Conservation (phyloP, 1,284 basidiomycete genomes). For the Vanrija humicola region DNA sequence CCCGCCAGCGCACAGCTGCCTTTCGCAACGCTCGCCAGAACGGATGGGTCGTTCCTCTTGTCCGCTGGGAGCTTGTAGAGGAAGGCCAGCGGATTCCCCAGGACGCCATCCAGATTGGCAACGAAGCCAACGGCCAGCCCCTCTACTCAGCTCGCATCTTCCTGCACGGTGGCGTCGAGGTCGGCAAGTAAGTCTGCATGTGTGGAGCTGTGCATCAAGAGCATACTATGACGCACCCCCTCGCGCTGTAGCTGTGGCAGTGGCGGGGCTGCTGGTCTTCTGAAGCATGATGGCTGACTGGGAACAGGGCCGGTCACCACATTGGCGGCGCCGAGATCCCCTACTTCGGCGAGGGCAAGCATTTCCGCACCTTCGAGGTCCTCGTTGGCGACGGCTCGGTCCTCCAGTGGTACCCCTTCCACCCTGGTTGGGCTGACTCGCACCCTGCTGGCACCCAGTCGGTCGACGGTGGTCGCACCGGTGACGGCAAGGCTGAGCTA, state of each 20-base stretch:
- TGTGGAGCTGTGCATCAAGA: too few relatives aligned
- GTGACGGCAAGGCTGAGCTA: constrained; percentile 33
- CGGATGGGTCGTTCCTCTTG: constrained; percentile 28
- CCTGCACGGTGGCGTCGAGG: constrained; percentile 41
- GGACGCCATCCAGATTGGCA: constrained; percentile 44
- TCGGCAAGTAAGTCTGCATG: constrained; percentile 41
- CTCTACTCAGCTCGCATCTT: constrained; percentile 43
- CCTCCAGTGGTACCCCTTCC: constrained; percentile 43
- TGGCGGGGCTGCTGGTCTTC: too few relatives aligned
- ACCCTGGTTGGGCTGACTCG: constrained; percentile 28
- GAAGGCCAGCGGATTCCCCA: constrained; percentile 28
- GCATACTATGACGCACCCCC: too few relatives aligned
- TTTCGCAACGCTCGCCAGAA: constrained; percentile 16
- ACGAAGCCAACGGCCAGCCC: constrained; percentile 36
- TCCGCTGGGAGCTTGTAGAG: constrained; percentile 44
- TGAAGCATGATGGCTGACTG: neutral
- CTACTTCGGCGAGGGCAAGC: constrained; percentile 32
- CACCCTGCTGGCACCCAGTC: constrained; percentile 38
- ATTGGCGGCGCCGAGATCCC: constrained; percentile 39
- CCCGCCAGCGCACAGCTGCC: constrained; percentile 58
- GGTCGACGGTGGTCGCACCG: constrained; percentile 45
- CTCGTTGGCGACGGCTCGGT: constrained; percentile 39
- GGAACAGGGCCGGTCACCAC: constrained; percentile 32
- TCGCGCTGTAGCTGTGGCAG: too few relatives aligned
- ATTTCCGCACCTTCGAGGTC: constrained; percentile 41